A percentile compares a stretch with the other conserved stretches of the same genome.
These are phyloP conservation scores for Nannizzia gypsea DNA, from an alignment of 2,329 filamentous ascomycete species.

Conservation along the genomic window DNA sequence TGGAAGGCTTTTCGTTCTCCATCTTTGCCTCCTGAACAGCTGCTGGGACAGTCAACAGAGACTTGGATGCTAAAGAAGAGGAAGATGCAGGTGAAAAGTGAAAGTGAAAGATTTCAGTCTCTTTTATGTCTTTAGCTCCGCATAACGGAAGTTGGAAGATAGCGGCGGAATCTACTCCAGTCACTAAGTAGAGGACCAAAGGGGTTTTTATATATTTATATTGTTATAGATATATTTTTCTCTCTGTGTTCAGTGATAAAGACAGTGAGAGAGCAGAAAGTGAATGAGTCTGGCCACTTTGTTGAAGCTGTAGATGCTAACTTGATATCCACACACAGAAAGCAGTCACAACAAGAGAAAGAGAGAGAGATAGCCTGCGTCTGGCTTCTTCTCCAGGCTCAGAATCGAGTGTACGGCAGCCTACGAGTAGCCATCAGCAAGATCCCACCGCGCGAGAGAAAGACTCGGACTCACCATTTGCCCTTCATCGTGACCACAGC, in stretches of 20 bases:
- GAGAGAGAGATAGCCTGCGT: no score
- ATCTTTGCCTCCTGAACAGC: background rate
- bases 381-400: background rate
- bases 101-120: background rate
- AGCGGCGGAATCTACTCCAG: background rate
- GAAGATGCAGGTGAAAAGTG: background rate
- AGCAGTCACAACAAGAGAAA: no score
- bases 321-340: no score
- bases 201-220: no score
- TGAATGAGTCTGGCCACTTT: no score
- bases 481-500: conserved; percentile 72
- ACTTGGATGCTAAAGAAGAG: background rate
- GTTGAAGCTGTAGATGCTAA: no score
- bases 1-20: background rate
- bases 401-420: conserved; percentile 32
- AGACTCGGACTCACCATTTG: conserved; percentile 54
- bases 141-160: background rate
- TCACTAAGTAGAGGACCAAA: background rate
- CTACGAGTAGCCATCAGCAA: conserved; percentile 16
- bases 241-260: background rate
- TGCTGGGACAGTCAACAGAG: background rate
- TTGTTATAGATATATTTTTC: no score
- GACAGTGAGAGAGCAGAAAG: no score
- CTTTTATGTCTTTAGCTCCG: background rate
- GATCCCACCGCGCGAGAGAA: background rate